Evolutionary conservation across 805 yeast species (phyloP).

Genomic region (Pichia gijzeniarum): DNA sequence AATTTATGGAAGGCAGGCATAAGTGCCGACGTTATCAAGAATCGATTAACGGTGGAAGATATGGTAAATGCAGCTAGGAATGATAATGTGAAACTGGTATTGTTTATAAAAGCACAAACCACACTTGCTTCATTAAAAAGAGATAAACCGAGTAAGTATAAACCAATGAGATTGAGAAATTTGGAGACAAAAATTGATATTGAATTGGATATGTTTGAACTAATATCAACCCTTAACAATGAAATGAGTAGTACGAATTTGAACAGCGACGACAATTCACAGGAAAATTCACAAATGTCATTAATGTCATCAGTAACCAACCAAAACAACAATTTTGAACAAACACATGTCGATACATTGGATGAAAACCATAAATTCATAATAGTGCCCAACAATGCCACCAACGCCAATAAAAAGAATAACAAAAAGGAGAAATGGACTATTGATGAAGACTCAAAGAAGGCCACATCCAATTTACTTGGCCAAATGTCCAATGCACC

Average conservation of each 20-base stretch:
- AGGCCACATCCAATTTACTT: slow-evolving; percentile 50
- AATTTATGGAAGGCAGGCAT: slow-evolving; percentile 73
- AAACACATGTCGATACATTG: slow-evolving; percentile 1
- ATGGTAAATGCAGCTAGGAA: slow-evolving; percentile 52
- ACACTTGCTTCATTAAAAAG: slow-evolving; percentile 19
- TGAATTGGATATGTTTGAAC: slow-evolving; percentile 69
- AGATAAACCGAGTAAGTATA: slow-evolving; percentile 46
- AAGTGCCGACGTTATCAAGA: slow-evolving; percentile 61
- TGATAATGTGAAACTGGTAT: slow-evolving; percentile 72
- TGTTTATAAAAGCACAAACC: slow-evolving; percentile 66
- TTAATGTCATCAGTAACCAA: too few species aligned
- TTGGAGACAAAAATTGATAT: slow-evolving; percentile 52
- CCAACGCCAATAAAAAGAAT: slow-evolving; percentile 66
- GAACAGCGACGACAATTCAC: slow-evolving; percentile 9
- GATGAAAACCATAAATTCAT: slow-evolving; percentile 44
- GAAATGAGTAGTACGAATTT: slow-evolving; percentile 14
- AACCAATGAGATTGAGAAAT: slow-evolving; percentile 70
- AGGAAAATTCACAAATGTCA: slow-evolving; percentile 1
- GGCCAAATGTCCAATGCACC: slow-evolving; percentile 59
- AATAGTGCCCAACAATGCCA: slow-evolving; percentile 74
- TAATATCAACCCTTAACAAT: slow-evolving; percentile 38
- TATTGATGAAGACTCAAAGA: slow-evolving; percentile 63
- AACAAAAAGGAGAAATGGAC: slow-evolving; percentile 75
- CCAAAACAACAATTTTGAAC: neutral
- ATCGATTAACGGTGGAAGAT: slow-evolving; percentile 52